These are phyloP conservation scores for Rossbeevera mucosa DNA, from an alignment of 768 basidiomycete genomes.

Conservation along the genomic window DNA sequence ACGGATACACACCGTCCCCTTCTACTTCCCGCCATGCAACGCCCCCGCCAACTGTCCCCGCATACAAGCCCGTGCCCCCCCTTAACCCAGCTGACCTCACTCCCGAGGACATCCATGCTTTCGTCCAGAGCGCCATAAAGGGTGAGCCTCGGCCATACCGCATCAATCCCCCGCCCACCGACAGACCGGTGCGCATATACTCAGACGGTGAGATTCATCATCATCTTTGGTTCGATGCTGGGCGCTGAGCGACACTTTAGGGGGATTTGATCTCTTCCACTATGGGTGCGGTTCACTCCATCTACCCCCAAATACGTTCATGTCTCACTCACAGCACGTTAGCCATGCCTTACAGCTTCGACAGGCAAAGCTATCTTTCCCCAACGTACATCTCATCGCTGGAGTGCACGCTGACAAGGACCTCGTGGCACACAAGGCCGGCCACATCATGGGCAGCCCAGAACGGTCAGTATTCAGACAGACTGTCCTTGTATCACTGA, in stretches of 20 bases:
- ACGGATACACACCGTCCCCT: constrained; percentile 14
- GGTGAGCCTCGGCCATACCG: constrained; percentile 70
- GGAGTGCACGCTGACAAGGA: constrained; percentile 92
- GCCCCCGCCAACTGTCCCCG: constrained; percentile 29
- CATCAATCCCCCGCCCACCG: constrained; percentile 79
- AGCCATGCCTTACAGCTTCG: constrained; percentile 94
- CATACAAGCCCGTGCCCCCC: constrained; percentile 32
- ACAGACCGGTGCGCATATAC: constrained; percentile 82
- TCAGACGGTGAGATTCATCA: constrained; percentile 69
- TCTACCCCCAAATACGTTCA: not conserved
- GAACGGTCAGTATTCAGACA: constrained; percentile 55
- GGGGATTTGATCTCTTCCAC: constrained; percentile 96
- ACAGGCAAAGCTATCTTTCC: constrained; percentile 93
- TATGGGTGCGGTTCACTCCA: constrained; percentile 61
- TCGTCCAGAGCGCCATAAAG: constrained; percentile 70
- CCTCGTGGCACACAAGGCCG: constrained; percentile 73
- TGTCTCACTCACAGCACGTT: constrained; percentile 8
- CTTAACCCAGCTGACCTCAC: constrained; percentile 69
- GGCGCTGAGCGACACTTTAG: constrained; percentile 35
- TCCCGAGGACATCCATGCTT: constrained; percentile 73
- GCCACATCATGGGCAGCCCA: constrained; percentile 80
- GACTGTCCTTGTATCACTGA: not conserved
- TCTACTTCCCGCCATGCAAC: constrained; percentile 18
- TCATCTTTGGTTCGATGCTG: not conserved
- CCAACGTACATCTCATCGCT: constrained; percentile 82